Base-by-base conservation (phyloP, 2,329 filamentous ascomycete species). In the Alternaria postmessia region DNA sequence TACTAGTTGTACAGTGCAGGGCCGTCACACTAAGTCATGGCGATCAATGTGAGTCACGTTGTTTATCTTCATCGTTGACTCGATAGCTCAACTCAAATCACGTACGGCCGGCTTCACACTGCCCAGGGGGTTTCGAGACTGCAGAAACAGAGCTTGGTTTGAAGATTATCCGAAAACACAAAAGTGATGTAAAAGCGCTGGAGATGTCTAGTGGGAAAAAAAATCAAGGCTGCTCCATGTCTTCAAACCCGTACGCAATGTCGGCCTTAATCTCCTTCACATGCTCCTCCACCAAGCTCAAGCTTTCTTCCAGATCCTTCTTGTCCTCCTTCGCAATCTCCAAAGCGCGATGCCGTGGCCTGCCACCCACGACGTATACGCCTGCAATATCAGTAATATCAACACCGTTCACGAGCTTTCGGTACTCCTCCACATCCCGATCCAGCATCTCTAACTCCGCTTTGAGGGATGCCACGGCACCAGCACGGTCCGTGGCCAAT, bases 361-460 rank as follows among this genome's bases (percentile, higher is more conserved):
- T 54, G 2, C 67, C 67, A 12, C 62, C 63, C 7, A 61, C 54
- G 0, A 64, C 42, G 38, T 69, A 68, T 26, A 66, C 47, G 14
- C 54, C 65, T 7, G 61, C 58, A 2, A 69, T 28, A 51, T 65
- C 63, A 4, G 54, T 62, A 2, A 66, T 52, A n/a, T 61, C 32
- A 5, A 68, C 54, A 2, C 46, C 30, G 9, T 47, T 56, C 1
- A 57, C 54, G 0, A 68, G 38, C 14, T 18, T 30, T 1, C 59
- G 49, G 16, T 68, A 69, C 3, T 56, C 42, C 9, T 51, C 30
- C 7, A 68, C 34, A 11, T 68, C 65, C 3, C 51, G 24, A 28
- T 60, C 52, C 22, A 66, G 24, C 60, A 69, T 61, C 3, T 65
- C 47, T 3, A 69, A 49, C 49, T 68, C 63, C 1, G 58, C 65